phyloP scores from a whole-genome alignment of 345 rosid species.

The Citrus medica region DNA sequence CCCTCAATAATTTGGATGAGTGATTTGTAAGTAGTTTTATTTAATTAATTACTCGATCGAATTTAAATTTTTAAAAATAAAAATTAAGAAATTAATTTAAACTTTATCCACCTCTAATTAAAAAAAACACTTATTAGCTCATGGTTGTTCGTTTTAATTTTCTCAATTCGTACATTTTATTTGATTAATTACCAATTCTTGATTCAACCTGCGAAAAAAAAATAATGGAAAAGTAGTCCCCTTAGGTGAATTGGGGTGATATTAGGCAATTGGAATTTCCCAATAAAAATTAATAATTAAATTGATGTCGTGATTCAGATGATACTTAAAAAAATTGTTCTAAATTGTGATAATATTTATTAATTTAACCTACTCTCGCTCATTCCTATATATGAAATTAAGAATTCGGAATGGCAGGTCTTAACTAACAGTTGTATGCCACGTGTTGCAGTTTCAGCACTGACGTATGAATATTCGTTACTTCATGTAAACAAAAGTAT shows the following conservation, averaged over 20 bases:
- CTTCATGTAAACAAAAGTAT: neutral
- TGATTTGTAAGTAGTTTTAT: too few species aligned
- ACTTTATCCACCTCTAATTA: too few species aligned
- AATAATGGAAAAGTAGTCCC: neutral
- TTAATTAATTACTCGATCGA: too few species aligned
- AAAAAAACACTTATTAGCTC: too few species aligned
- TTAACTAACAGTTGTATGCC: constrained; percentile 1
- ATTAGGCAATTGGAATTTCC: neutral
- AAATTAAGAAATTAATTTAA: too few species aligned
- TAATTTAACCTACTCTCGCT: neutral
- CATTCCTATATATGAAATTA: neutral
- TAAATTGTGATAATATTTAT: neutral
- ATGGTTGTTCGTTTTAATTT: too few species aligned
- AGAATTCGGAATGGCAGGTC: neutral
- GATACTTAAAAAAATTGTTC: constrained; percentile 4
- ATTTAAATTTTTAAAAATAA: too few species aligned
- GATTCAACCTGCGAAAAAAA: neutral
- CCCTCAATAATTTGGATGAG: too few species aligned
- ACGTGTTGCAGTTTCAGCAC: neutral
- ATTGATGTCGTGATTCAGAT: constrained; percentile 35
- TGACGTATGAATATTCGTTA: constrained; percentile 13
- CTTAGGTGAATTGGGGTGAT: neutral
- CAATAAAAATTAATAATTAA: constrained; percentile 10
- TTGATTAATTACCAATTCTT: constrained; percentile 14
- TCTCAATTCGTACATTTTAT: constrained; percentile 1